These are phyloP conservation scores for Adiantum capillusveneris DNA, from an alignment of 75 land plant genomes.

Conservation along the genomic window DNA sequence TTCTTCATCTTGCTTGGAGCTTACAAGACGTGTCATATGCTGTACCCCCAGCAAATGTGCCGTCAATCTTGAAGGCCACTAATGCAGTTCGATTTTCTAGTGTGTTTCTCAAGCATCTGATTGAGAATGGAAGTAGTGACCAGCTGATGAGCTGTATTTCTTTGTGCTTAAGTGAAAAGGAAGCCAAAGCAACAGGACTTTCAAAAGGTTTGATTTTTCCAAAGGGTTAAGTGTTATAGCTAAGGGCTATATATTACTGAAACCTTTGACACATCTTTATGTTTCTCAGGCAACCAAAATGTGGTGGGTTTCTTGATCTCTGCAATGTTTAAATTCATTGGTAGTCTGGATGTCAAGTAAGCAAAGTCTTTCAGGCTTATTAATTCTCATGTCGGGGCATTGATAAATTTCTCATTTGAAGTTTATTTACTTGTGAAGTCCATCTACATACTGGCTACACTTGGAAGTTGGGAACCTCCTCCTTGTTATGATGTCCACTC, in stretches of 20 bases:
- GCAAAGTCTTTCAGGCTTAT: not conserved
- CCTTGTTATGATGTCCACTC: constrained; percentile 76
- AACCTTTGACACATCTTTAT: too few relatives aligned
- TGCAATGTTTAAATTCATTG: constrained; percentile 48
- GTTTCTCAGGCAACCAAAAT: constrained; percentile 33
- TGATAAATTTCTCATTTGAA: not conserved
- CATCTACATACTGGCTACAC: constrained; percentile 52
- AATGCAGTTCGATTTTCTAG: constrained; percentile 67
- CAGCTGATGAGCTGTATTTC: constrained; percentile 38
- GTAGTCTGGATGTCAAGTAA: constrained; percentile 62
- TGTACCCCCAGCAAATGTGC: constrained; percentile 24
- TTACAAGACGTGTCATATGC: constrained; percentile 49
- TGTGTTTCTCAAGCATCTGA: constrained; percentile 63
- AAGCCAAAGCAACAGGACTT: constrained; percentile 22
- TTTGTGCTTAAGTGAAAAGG: constrained; percentile 43
- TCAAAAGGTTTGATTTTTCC: constrained; percentile 19
- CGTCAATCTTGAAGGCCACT: constrained; percentile 30
- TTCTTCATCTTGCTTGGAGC: constrained; percentile 60
- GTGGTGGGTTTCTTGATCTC: constrained; percentile 46
- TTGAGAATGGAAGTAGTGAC: constrained; percentile 52
- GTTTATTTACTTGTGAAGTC: constrained; percentile 31
- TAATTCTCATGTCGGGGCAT: not conserved
- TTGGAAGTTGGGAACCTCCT: constrained; percentile 71
- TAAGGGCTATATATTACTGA: too few relatives aligned
- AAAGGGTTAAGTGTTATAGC: too few relatives aligned